Base-by-base conservation (phyloP, 148 eudicot species). In the Amaranthus hypochondriacus region DNA sequence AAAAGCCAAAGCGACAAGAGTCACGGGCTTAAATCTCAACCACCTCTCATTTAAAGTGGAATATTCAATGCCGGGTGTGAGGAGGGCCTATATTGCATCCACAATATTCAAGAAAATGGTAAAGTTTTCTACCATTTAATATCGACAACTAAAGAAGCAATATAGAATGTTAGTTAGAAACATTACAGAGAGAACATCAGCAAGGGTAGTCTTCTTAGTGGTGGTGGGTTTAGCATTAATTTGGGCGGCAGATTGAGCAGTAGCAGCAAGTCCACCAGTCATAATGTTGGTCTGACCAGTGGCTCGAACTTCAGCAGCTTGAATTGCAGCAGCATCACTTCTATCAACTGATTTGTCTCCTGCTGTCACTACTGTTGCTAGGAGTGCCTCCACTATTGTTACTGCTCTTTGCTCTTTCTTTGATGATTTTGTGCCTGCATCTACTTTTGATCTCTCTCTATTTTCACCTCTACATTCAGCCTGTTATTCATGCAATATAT, bases 271-370 rank as follows among this genome's bases (percentile, higher is more conserved):
- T 21, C 97, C 97, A 7, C 92, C 92, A 0, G 93, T 91, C 53
- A 84, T 80, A 4, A 91, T 89, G 82, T 86, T 83, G 74, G 89
- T 90, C 9, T 87, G 87, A 3, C 96, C 92, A 0, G 91, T 89
- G 4, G 93, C 96, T 78, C 96, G 74, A 9, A 87, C 93, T 73
- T 91, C 97, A 0, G 93, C 97, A 0, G 97, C 91, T 64, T 91
- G 93, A 60, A 89, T 91, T 7, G 97, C 97, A 0, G 93, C 97
- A 6, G 97, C 97, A 69, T 91, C 97, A 49, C 91, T 84, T 67
- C 84, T 78, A 73, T 84, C 89, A 14, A 89, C 91, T 0, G 88
- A 72, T 54, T 77, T 84, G 62, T 78, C 78, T 4, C 93, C 91
- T 5, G 88, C 86, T 5, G 93, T 87, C 67, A 85, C 28, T 7